Conservation (phyloP, 202 grass and related monocot species). For the Dendrocalamus latiflorus region DNA sequence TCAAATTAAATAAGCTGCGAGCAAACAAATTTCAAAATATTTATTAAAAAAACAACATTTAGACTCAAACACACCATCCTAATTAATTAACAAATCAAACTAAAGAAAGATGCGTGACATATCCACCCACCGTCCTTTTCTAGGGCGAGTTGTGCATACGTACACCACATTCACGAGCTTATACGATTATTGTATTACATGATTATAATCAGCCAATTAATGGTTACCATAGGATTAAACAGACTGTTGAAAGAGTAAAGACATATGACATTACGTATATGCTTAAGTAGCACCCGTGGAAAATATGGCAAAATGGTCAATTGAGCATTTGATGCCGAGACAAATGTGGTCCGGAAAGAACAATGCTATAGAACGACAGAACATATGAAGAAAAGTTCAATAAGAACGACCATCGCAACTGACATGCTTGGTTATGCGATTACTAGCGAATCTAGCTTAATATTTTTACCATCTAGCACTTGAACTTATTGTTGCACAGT, state of each 20-base stretch:
- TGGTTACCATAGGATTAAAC: background rate
- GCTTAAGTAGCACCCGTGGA: background rate
- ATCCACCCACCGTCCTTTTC: too few species aligned
- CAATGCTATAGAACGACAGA: slow-evolving; percentile 4
- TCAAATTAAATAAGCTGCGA: background rate
- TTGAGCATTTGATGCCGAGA: slow-evolving; percentile 30
- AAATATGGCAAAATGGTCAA: background rate
- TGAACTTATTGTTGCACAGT: background rate
- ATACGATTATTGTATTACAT: background rate
- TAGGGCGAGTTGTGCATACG: background rate
- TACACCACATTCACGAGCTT: background rate
- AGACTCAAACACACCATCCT: background rate
- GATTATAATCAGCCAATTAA: background rate
- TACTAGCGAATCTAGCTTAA: background rate
- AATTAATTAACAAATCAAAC: background rate
- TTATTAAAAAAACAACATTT: background rate
- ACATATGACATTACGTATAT: background rate
- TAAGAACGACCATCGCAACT: background rate
- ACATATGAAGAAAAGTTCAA: background rate
- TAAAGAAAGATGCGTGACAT: background rate
- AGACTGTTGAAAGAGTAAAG: background rate
- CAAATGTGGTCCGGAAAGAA: slow-evolving; percentile 31
- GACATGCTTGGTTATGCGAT: background rate
- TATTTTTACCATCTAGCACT: background rate
- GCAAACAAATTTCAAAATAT: background rate